Percentiles rank a stretch among this genome's conserved stretches.
phyloP scores from a whole-genome alignment of 2,329 filamentous ascomycete genomes.

The Raffaelea albimanens region DNA sequence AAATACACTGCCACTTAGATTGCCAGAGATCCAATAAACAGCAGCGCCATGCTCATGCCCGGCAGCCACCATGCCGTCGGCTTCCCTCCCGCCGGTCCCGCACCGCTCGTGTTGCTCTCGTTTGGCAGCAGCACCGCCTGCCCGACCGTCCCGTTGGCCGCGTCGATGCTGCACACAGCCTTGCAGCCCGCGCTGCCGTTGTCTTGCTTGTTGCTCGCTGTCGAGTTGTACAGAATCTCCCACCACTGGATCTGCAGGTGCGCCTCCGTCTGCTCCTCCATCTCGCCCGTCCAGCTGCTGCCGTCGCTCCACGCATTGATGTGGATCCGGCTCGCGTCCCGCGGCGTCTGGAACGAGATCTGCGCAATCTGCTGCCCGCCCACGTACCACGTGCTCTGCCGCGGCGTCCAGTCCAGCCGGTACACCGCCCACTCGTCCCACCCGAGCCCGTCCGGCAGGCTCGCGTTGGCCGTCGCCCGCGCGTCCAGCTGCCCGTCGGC shows the following conservation, averaged over 20 bases:
- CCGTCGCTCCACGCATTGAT: constrained; percentile 55
- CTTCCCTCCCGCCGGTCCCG: neutral
- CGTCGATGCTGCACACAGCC: constrained; percentile 14
- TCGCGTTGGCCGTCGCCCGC: constrained; percentile 37
- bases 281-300: constrained; percentile 49
- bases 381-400: constrained; percentile 45
- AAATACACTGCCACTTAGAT: too few relatives aligned
- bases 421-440: constrained; percentile 51
- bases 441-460: constrained; percentile 28
- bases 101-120: neutral
- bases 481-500: constrained; percentile 32
- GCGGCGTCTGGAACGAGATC: constrained; percentile 46
- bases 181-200: constrained; percentile 11
- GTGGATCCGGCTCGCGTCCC: constrained; percentile 40
- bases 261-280: constrained; percentile 39
- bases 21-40: too few relatives aligned
- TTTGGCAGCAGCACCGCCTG: constrained; percentile 4
- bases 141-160: neutral
- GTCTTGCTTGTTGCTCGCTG: constrained; percentile 5
- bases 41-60: neutral
- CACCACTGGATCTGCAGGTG: constrained; percentile 54
- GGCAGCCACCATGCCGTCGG: neutral
- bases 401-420: constrained; percentile 49
- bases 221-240: constrained; percentile 47
- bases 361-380: constrained; percentile 39